Base-by-base conservation (phyloP, 164 flowering plant species). In the Tetracentron sinense region DNA sequence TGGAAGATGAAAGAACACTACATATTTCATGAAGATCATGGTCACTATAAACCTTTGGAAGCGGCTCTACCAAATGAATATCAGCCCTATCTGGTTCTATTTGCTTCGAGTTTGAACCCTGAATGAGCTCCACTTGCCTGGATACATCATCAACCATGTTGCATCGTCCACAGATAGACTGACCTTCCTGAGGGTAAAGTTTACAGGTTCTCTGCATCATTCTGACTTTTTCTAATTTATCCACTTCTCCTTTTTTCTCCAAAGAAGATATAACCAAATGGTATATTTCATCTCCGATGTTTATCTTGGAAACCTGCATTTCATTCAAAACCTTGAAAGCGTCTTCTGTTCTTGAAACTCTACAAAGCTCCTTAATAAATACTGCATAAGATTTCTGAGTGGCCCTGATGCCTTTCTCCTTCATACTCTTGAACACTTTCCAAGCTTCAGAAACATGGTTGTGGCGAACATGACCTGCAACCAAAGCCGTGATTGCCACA, bases 331-430 rank as follows among this genome's bases (percentile, higher is more conserved):
- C 74, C 77, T 68, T 77, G 60, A 86, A 23, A 50, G 87, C 70
- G 30, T 86, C 92, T 55, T 82, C 79, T 4, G 83, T 74, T 74
- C 63, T 74, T 53, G 81, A 80, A 69, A 67, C 65, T 66, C 73
- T 88, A 68, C 87, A 82, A 21, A 92, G 89, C 81, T 84, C 97
- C 81, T 77, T 85, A 11, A 92, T 71, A 69, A 83, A 83, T 35
- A 81, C 64, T 5, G 73, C 69, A 58, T 78, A 90, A 27, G 73
- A 75, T 68, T 85, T 86, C 54, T 72, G 60, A 66, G 83, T 78
- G 3, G 81, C 70, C 63, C 30, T 75, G 58, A 81, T 69, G 23
- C 91, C 88, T 69, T 65, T 76, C 57, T 75, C 75, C 70, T 78
- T 78, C 90, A 84, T 84, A 61, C 71, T 61, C 31, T 69, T 69